These are phyloP conservation scores for Picea sitchensis DNA, from an alignment of 75 land plant genomes.

Conservation along the genomic window DNA sequence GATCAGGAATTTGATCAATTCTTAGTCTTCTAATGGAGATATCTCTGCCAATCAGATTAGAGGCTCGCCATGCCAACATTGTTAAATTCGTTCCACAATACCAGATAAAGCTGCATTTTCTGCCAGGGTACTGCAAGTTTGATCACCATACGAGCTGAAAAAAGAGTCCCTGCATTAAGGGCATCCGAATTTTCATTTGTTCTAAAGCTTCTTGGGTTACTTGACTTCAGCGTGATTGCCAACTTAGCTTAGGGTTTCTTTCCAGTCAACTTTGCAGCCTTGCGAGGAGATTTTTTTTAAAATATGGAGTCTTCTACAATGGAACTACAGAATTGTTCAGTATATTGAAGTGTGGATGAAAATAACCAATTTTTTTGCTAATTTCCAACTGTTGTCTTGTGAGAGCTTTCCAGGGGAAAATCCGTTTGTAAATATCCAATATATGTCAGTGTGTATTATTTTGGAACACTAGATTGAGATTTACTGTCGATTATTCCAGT, in stretches of 20 bases:
- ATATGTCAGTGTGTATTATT: background rate
- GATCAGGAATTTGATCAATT: too few relatives aligned
- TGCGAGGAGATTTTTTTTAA: background rate
- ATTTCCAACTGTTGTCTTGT: background rate
- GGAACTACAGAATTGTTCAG: background rate
- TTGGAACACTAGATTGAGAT: background rate
- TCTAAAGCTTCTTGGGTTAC: background rate
- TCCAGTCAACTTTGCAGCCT: background rate
- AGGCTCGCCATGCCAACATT: background rate
- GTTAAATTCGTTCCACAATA: background rate
- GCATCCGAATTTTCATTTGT: background rate
- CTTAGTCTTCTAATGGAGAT: too few relatives aligned
- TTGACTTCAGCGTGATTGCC: background rate
- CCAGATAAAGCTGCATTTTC: background rate
- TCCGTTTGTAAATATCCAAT: background rate
- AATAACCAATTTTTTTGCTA: background rate
- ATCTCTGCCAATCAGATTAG: background rate
- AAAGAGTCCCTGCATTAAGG: too few relatives aligned
- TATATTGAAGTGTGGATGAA: background rate
- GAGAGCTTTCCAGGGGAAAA: background rate
- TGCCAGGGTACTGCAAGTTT: background rate
- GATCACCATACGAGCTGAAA: background rate
- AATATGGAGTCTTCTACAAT: background rate
- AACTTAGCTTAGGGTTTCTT: conserved; percentile 8
- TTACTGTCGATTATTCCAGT: background rate